Conservation (phyloP, 495 filamentous ascomycete genomes). For the Trichocladium uniseriatum region DNA sequence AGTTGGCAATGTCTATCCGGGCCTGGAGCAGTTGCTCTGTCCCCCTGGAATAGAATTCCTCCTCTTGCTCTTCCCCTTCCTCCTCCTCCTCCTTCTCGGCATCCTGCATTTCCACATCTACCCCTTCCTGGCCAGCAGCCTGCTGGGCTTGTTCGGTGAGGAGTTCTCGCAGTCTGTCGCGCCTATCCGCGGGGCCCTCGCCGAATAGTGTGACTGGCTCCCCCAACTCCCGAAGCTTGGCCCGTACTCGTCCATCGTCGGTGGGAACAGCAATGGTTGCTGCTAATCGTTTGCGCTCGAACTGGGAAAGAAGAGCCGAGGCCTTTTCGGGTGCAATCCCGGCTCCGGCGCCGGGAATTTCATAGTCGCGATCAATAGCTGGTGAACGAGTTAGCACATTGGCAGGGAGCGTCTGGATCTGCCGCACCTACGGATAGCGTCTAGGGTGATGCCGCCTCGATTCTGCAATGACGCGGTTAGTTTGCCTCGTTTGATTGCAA, state of each 20-base stretch:
- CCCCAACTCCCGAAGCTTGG: slow-evolving; percentile 69
- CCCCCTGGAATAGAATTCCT: slow-evolving; percentile 93
- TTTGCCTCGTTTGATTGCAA: slow-evolving; percentile 24
- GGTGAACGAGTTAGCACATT: slow-evolving; percentile 3
- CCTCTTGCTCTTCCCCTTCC: slow-evolving; percentile 66
- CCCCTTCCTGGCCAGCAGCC: slow-evolving; percentile 40
- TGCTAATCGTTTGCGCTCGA: slow-evolving; percentile 78
- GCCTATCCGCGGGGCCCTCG: slow-evolving; percentile 75
- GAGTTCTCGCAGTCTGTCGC: slow-evolving; percentile 78
- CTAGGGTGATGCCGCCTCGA: slow-evolving; percentile 65
- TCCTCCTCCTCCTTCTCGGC: slow-evolving; percentile 58
- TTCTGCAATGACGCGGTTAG: slow-evolving; percentile 35
- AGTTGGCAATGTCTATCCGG: slow-evolving; percentile 71
- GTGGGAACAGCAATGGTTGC: slow-evolving; percentile 92
- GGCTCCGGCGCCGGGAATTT: slow-evolving; percentile 57
- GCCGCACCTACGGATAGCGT: slow-evolving; percentile 61
- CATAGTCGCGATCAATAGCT: slow-evolving; percentile 84
- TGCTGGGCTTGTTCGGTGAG: slow-evolving; percentile 64
- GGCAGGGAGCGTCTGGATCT: background rate
- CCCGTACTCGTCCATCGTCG: slow-evolving; percentile 79
- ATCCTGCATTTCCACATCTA: slow-evolving; percentile 55
- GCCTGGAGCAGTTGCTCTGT: slow-evolving; percentile 63
- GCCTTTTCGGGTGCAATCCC: slow-evolving; percentile 83
- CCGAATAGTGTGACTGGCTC: slow-evolving; percentile 94
- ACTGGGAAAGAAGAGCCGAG: slow-evolving; percentile 79